Conservation (phyloP, 2,329 filamentous ascomycete species). For the Aspergillus sp. region DNA sequence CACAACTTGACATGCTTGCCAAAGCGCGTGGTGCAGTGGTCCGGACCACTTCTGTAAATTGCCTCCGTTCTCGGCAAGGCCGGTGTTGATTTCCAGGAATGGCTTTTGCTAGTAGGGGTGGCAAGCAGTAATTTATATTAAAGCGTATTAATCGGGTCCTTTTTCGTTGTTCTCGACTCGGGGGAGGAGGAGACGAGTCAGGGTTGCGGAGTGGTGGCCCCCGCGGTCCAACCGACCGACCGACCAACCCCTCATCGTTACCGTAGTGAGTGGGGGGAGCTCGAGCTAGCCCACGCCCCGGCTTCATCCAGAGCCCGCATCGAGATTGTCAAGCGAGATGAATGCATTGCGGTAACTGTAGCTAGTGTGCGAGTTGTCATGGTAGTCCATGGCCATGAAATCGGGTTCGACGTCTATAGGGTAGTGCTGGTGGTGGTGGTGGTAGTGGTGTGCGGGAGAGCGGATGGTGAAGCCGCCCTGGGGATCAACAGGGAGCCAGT, state of each 20-base stretch:
- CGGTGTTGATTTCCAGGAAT: no score
- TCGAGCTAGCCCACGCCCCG: neutral
- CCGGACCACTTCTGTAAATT: no score
- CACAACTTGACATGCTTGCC: no score
- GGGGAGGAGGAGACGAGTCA: no score
- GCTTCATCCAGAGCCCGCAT: neutral
- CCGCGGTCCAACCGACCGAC: neutral
- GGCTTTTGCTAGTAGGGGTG: no score
- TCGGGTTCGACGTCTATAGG: neutral
- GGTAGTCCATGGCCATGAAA: neutral
- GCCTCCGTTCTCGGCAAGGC: no score
- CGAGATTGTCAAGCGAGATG: slow-evolving; percentile 11
- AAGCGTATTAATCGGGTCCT: no score
- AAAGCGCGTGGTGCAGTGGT: no score
- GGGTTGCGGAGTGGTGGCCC: neutral
- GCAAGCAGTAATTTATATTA: no score
- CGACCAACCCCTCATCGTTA: neutral
- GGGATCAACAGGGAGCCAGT: slow-evolving; percentile 34
- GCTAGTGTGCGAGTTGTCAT: neutral
- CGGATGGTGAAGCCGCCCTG: slow-evolving; percentile 30
- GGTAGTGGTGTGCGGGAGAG: neutral
- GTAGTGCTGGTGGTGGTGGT: no score
- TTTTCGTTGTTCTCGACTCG: no score
- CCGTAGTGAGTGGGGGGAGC: neutral
- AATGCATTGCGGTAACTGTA: slow-evolving; percentile 15